A percentile compares a stretch with the other conserved stretches of the same genome.
Conservation (phyloP, 371 early-diverging fungal genomes). For the Batrachochytrium dendrobatidis region DNA sequence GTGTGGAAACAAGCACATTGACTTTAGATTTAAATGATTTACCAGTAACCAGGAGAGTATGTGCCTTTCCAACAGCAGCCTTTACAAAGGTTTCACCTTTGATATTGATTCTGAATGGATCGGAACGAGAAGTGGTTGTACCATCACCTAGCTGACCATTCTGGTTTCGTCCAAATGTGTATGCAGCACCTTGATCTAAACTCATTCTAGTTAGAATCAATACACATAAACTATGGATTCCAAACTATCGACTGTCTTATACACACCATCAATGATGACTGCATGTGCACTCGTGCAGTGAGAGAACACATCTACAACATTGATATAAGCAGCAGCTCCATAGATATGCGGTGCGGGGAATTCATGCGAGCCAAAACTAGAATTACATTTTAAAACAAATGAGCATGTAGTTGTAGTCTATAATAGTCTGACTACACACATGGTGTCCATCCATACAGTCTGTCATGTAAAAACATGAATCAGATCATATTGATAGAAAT, state of each 20-base stretch:
- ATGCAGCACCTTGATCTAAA: slow-evolving; percentile 6
- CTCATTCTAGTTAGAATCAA: not conserved
- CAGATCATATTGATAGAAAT: too few relatives aligned
- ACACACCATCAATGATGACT: slow-evolving; percentile 8
- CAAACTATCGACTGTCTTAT: not conserved
- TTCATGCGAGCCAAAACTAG: slow-evolving; percentile 2
- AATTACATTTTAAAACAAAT: too few relatives aligned
- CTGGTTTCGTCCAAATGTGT: slow-evolving; percentile 14
- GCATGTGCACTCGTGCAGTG: slow-evolving; percentile 9
- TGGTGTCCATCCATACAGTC: too few relatives aligned
- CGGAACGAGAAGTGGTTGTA: not conserved
- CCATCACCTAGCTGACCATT: slow-evolving; percentile 14
- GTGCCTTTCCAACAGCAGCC: slow-evolving; percentile 7
- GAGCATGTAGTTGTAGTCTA: too few relatives aligned
- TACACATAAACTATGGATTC: not conserved
- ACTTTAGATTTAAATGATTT: not conserved
- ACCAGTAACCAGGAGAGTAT: slow-evolving; percentile 7
- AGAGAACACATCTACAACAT: slow-evolving; percentile 1
- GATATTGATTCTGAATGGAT: slow-evolving; percentile 3
- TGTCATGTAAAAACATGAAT: too few relatives aligned
- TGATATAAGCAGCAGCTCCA: slow-evolving; percentile 5
- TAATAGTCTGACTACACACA: too few relatives aligned
- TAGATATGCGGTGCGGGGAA: slow-evolving; percentile 6
- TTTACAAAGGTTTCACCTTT: slow-evolving; percentile 6
- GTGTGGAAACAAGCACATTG: not conserved